These are phyloP conservation scores for Xerocomellus intermedius DNA, from an alignment of 768 basidiomycete genomes.

Conservation along the genomic window DNA sequence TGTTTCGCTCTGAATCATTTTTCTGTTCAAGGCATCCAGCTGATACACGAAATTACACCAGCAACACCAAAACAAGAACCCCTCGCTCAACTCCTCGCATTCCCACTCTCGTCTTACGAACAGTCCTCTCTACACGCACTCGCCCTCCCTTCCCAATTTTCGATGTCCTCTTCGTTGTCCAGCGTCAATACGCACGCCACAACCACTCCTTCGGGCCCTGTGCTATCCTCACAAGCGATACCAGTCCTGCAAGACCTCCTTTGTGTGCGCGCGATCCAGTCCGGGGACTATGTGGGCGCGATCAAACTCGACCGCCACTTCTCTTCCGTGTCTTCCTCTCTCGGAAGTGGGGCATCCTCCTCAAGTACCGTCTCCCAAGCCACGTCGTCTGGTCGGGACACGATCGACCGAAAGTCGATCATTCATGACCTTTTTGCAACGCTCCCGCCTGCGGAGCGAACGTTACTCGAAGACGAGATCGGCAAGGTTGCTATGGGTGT, in stretches of 20 bases:
- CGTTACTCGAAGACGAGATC: conserved; percentile 59
- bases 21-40: neutral
- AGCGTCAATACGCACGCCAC: neutral
- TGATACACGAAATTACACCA: conserved; percentile 24
- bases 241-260: conserved; percentile 74
- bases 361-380: conserved; percentile 28
- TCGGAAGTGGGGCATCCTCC: conserved; percentile 5
- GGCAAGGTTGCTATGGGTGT: conserved; percentile 34
- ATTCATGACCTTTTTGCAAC: conserved; percentile 67
- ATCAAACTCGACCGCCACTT: conserved; percentile 73
- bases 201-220: neutral
- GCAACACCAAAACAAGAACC: conserved; percentile 58
- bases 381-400: conserved; percentile 20
- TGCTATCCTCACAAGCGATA: conserved; percentile 46
- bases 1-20: conserved; percentile 13
- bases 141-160: conserved; percentile 49
- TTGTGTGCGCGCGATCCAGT: conserved; percentile 73
- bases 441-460: conserved; percentile 62
- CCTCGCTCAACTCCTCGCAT: conserved; percentile 58
- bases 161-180: conserved; percentile 32
- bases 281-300: conserved; percentile 67
- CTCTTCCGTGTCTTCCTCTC: conserved; percentile 39
- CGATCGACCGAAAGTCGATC: conserved; percentile 57
- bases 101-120: conserved; percentile 68
- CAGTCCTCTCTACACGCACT: conserved; percentile 54